Conservation (phyloP, 305 asterid species). For the Nicotiana rustica region DNA sequence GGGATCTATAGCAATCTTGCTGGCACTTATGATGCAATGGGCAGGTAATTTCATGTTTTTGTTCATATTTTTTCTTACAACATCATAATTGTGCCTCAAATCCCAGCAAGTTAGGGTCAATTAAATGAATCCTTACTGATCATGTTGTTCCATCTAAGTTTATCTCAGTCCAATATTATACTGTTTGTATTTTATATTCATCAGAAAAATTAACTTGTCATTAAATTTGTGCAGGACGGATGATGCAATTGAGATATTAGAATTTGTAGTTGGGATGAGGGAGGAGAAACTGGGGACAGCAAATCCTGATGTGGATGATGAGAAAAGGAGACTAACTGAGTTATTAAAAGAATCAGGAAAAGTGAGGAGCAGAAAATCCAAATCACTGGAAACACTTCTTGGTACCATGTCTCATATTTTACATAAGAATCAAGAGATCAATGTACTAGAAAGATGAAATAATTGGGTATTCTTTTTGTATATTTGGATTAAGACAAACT, state of each 20-base stretch:
- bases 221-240: conserved; percentile 52
- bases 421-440: conserved; percentile 44
- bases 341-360: conserved; percentile 74
- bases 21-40: conserved; percentile 94
- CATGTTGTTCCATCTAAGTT: neutral
- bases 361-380: conserved; percentile 66
- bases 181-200: neutral
- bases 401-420: conserved; percentile 49
- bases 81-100: neutral
- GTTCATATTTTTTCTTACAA: neutral
- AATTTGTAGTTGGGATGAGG: conserved; percentile 79
- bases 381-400: conserved; percentile 71
- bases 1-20: conserved; percentile 95
- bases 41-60: conserved; percentile 56
- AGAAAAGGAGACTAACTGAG: conserved; percentile 66
- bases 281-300: conserved; percentile 96
- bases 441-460: conserved; percentile 40
- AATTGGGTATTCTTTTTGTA: neutral
- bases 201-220: neutral
- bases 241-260: conserved; percentile 87
- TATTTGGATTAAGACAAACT: conserved; percentile 6
- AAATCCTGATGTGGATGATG: conserved; percentile 85
- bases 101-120: neutral
- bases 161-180: neutral
- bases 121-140: neutral